Conservation (phyloP, 2,329 filamentous ascomycete species). For the Hirsutella rhossiliensis region DNA sequence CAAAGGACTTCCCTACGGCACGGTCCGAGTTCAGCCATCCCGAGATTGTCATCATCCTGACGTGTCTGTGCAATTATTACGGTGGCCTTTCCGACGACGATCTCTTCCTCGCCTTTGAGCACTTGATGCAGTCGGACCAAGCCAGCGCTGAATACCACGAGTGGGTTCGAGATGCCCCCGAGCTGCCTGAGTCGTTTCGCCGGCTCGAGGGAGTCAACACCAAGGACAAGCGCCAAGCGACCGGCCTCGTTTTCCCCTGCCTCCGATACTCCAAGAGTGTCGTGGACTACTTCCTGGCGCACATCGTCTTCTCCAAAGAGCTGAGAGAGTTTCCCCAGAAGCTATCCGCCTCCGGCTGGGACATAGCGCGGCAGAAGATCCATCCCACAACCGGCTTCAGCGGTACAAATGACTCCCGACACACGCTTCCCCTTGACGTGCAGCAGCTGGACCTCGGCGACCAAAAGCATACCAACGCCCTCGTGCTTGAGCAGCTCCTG, state of each 20-base stretch:
- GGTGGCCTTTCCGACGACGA: slow-evolving; percentile 37
- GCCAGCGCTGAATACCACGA: slow-evolving; percentile 32
- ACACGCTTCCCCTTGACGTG: slow-evolving; percentile 41
- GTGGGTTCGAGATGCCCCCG: slow-evolving; percentile 23
- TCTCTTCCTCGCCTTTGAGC: slow-evolving; percentile 30
- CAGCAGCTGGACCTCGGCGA: slow-evolving; percentile 37
- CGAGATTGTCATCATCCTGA: slow-evolving; percentile 41
- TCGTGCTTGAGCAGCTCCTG: slow-evolving; percentile 47
- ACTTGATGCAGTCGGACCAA: slow-evolving; percentile 37
- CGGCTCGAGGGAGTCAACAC: slow-evolving; percentile 37
- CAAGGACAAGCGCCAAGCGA: not conserved
- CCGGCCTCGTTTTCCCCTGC: slow-evolving; percentile 34
- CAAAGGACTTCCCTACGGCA: slow-evolving; percentile 40
- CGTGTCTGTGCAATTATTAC: slow-evolving; percentile 40
- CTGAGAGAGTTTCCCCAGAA: slow-evolving; percentile 49
- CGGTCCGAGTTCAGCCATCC: slow-evolving; percentile 49
- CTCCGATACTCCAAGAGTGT: slow-evolving; percentile 35
- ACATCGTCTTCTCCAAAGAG: slow-evolving; percentile 45
- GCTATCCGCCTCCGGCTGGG: slow-evolving; percentile 53
- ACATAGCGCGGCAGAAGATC: slow-evolving; percentile 33
- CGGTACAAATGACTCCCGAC: slow-evolving; percentile 49
- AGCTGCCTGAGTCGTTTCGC: not conserved
- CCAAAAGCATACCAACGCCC: slow-evolving; percentile 51
- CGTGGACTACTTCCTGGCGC: slow-evolving; percentile 49
- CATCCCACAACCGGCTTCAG: slow-evolving; percentile 50